phyloP scores from a whole-genome alignment of 176 grass and related monocot species.

The Guadua angustifolia region DNA sequence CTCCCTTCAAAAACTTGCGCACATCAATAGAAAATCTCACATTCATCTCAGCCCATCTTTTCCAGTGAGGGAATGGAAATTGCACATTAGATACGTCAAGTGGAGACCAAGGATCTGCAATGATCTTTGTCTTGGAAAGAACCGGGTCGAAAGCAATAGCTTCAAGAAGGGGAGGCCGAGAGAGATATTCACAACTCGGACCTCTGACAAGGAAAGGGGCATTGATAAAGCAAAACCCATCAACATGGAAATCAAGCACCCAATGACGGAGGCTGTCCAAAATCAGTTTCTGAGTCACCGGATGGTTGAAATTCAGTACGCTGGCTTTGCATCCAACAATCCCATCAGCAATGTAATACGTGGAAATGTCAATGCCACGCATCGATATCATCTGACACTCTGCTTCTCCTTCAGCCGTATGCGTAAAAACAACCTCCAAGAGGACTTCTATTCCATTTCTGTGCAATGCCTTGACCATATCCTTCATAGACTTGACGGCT shows the following conservation, averaged over 20 bases:
- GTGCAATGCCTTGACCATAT: constrained; percentile 88
- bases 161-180: constrained; percentile 74
- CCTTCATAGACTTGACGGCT: constrained; percentile 73
- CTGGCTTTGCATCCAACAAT: constrained; percentile 40
- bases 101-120: constrained; percentile 88
- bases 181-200: constrained; percentile 56
- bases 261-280: constrained; percentile 94
- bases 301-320: constrained; percentile 71
- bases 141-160: constrained; percentile 88
- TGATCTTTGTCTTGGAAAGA: constrained; percentile 87
- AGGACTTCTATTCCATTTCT: constrained; percentile 79
- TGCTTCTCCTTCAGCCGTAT: constrained; percentile 69
- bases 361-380: constrained; percentile 74
- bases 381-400: constrained; percentile 65
- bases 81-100: constrained; percentile 62
- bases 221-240: constrained; percentile 94
- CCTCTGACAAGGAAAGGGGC: constrained; percentile 70
- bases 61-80: constrained; percentile 92
- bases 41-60: constrained; percentile 90
- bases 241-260: constrained; percentile 90
- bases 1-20: constrained; percentile 77
- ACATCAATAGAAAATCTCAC: constrained; percentile 70
- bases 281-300: constrained; percentile 75
- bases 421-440: constrained; percentile 77
- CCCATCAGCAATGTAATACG: constrained; percentile 63